phyloP scores from a whole-genome alignment of 176 grass and related monocot genomes.

The Tuctoria greenei region DNA sequence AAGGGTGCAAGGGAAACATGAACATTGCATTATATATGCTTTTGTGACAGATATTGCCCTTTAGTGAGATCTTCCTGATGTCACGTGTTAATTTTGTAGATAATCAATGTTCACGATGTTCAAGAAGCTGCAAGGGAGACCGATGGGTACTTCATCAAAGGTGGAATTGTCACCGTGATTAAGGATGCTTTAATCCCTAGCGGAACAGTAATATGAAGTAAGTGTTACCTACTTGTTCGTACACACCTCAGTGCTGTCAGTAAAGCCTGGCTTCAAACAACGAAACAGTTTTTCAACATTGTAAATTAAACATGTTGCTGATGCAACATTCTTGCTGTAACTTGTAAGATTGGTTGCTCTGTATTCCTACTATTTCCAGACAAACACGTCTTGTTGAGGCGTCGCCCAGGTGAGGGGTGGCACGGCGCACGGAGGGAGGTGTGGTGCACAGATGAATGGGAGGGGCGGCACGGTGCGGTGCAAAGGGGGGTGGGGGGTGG shows the following conservation, averaged over 20 bases:
- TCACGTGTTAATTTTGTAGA: conserved; percentile 45
- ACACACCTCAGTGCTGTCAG: background rate
- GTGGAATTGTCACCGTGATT: conserved; percentile 87
- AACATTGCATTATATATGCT: background rate
- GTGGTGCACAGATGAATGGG: no score
- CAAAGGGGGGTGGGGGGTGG: no score
- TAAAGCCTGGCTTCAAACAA: conserved; percentile 4
- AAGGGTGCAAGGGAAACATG: no score
- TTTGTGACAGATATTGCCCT: background rate
- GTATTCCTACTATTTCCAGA: background rate
- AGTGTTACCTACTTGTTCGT: background rate
- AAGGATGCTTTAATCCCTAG: conserved; percentile 92
- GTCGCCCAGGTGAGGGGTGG: no score
- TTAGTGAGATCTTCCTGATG: background rate
- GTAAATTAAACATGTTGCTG: conserved; percentile 23
- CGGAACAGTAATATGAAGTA: conserved; percentile 77
- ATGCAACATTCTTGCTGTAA: background rate
- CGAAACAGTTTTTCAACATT: background rate
- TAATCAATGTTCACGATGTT: conserved; percentile 77
- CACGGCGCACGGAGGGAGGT: no score
- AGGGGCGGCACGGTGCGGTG: no score
- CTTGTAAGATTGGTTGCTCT: background rate
- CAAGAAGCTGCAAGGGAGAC: conserved; percentile 92
- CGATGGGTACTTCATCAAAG: conserved; percentile 96
- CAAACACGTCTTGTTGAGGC: no score